Percentiles rank a stretch among this genome's conserved stretches.
These are phyloP conservation scores for Epichloe elymi DNA, from an alignment of 2,329 filamentous ascomycete species.

Conservation along the genomic window DNA sequence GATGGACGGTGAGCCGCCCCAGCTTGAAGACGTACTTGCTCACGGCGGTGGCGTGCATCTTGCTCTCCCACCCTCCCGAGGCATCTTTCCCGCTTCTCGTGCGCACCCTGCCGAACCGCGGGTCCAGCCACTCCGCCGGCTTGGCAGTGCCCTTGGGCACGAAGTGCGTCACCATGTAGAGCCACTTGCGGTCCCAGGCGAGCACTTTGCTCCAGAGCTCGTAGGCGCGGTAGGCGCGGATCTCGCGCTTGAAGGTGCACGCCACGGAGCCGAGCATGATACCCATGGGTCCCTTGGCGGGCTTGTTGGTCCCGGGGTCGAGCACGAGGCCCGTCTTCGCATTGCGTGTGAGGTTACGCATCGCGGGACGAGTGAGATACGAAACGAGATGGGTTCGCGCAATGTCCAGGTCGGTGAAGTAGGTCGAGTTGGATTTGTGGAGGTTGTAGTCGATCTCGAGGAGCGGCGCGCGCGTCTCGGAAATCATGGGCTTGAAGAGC, in stretches of 20 bases:
- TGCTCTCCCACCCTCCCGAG: constrained; percentile 40
- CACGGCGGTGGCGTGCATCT: constrained; percentile 57
- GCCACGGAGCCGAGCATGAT: constrained; percentile 61
- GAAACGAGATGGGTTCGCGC: constrained; percentile 70
- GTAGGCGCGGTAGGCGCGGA: constrained; percentile 53
- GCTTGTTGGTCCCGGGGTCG: constrained; percentile 32
- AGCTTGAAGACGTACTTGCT: constrained; percentile 78
- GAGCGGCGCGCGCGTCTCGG: constrained; percentile 51
- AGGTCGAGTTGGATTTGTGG: constrained; percentile 74
- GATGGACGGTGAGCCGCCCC: constrained; percentile 70
- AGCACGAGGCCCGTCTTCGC: constrained; percentile 27
- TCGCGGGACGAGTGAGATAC: constrained; percentile 43
- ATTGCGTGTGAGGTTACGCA: constrained; percentile 9
- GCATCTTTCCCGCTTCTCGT: constrained; percentile 24
- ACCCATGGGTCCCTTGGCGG: constrained; percentile 39
- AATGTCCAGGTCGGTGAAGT: constrained; percentile 77
- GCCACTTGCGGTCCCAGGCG: constrained; percentile 70
- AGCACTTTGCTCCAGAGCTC: constrained; percentile 63
- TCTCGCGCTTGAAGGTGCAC: constrained; percentile 63
- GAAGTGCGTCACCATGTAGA: constrained; percentile 65
- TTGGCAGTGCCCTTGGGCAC: constrained; percentile 47
- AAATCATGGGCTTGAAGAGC: constrained; percentile 61
- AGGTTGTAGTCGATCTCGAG: constrained; percentile 79
- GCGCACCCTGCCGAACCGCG: constrained; percentile 27
- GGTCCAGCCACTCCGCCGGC: constrained; percentile 40